These are phyloP conservation scores for Jasminum sambac DNA, from an alignment of 257 asterid species.

Conservation along the genomic window DNA sequence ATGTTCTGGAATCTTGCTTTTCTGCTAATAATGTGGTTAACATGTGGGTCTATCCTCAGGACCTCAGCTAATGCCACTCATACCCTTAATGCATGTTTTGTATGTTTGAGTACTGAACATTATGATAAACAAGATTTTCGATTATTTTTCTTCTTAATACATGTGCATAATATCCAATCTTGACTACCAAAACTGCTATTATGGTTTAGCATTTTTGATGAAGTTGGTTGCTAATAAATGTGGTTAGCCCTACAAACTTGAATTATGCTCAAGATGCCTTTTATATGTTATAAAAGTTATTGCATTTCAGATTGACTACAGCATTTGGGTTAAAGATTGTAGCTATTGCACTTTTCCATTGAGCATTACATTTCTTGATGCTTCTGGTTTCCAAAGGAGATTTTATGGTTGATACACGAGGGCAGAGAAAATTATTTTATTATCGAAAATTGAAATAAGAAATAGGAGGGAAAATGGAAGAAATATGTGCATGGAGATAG, in stretches of 20 bases:
- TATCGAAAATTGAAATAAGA: not conserved
- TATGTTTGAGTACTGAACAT: not conserved
- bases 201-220: not conserved
- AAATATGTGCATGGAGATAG: not conserved
- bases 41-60: not conserved
- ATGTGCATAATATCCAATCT: not conserved
- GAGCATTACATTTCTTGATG: not conserved
- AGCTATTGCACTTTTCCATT: no score
- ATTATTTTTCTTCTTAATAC: not conserved
- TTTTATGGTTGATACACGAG: not conserved
- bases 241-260: no score
- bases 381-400: not conserved
- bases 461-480: not conserved
- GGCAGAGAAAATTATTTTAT: not conserved
- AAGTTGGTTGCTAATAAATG: no score
- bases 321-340: not conserved
- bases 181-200: not conserved
- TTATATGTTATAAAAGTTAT: not conserved
- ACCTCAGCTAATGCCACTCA: not conserved
- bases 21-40: conserved; percentile 3
- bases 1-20: conserved; percentile 11
- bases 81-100: not conserved
- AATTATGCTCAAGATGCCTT: no score
- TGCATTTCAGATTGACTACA: not conserved
- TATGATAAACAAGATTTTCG: not conserved